These are phyloP conservation scores for Maudiozyma pseudohumilis DNA, from an alignment of 805 yeast species.

Conservation along the genomic window DNA sequence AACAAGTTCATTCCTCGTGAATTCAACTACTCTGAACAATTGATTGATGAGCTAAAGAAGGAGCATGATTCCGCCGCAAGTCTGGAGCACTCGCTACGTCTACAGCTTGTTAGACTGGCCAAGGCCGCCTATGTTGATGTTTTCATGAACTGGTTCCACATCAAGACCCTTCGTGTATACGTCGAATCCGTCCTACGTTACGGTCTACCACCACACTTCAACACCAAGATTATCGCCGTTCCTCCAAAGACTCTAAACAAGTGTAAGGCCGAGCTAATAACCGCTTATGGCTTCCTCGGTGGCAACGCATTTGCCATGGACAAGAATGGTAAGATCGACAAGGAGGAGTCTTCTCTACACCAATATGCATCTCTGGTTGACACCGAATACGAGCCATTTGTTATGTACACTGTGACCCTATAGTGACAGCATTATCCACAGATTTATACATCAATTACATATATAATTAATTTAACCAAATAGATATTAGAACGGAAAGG, in stretches of 20 bases:
- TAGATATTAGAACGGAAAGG: not conserved
- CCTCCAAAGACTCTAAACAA: conserved; percentile 40
- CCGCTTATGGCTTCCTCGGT: conserved; percentile 78
- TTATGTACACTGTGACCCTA: conserved; percentile 46
- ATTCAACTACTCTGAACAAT: conserved; percentile 72
- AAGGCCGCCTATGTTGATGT: conserved; percentile 87
- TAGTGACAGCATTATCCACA: conserved; percentile 1
- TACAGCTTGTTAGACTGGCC: conserved; percentile 73
- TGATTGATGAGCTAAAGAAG: conserved; percentile 58
- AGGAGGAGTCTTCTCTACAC: conserved; percentile 52
- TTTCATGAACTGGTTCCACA: conserved; percentile 78
- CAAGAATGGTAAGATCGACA: conserved; percentile 50
- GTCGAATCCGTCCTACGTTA: conserved; percentile 92
- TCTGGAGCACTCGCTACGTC: conserved; percentile 60
- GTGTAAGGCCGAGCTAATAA: conserved; percentile 60
- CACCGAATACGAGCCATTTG: conserved; percentile 94
- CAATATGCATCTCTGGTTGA: conserved; percentile 92
- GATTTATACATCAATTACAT: not conserved
- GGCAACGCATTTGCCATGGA: conserved; percentile 77
- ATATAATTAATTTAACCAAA: not conserved
- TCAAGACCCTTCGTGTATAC: conserved; percentile 76
- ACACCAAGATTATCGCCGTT: conserved; percentile 38
- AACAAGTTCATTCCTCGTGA: conserved; percentile 88
- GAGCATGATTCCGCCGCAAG: conserved; percentile 71
- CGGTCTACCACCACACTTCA: conserved; percentile 91